phyloP scores from a whole-genome alignment of 116 monocot genomes.

The Cymodocea nodosa region DNA sequence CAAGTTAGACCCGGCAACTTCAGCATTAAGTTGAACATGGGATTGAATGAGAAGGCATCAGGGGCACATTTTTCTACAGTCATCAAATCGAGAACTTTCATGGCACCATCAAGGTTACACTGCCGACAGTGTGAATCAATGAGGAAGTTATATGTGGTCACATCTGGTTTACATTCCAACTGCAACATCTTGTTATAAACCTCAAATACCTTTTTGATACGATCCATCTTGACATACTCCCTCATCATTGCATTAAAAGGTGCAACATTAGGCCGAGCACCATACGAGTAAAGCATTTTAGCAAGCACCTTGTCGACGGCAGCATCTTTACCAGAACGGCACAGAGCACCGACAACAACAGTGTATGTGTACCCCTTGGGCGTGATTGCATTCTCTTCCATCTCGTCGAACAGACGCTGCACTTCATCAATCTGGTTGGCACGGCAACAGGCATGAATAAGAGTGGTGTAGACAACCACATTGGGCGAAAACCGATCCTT shows the following conservation, averaged over 20 bases:
- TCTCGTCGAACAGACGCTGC: conserved; percentile 48
- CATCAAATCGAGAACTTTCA: conserved; percentile 74
- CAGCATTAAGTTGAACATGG: conserved; percentile 41
- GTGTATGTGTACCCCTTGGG: conserved; percentile 95
- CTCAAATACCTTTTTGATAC: conserved; percentile 55
- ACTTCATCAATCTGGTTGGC: conserved; percentile 49
- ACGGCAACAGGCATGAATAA: conserved; percentile 84
- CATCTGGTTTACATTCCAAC: conserved; percentile 55
- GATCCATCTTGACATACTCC: conserved; percentile 55
- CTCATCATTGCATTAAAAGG: conserved; percentile 78
- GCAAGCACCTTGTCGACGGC: conserved; percentile 60
- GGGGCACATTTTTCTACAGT: conserved; percentile 30
- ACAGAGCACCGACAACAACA: conserved; percentile 58
- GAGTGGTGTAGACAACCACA: conserved; percentile 57
- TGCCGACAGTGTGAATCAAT: conserved; percentile 62
- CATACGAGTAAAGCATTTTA: conserved; percentile 55
- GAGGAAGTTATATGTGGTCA: conserved; percentile 75
- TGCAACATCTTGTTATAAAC: conserved; percentile 79
- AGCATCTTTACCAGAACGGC: conserved; percentile 45
- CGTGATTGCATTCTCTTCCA: conserved; percentile 30
- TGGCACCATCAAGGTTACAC: conserved; percentile 56
- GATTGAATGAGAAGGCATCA: conserved; percentile 68
- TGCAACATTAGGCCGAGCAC: conserved; percentile 58
- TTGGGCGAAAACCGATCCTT: conserved; percentile 33
- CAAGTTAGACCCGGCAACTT: conserved; percentile 38